phyloP scores from a whole-genome alignment of 768 basidiomycete species.

The Tulasnella sp. region DNA sequence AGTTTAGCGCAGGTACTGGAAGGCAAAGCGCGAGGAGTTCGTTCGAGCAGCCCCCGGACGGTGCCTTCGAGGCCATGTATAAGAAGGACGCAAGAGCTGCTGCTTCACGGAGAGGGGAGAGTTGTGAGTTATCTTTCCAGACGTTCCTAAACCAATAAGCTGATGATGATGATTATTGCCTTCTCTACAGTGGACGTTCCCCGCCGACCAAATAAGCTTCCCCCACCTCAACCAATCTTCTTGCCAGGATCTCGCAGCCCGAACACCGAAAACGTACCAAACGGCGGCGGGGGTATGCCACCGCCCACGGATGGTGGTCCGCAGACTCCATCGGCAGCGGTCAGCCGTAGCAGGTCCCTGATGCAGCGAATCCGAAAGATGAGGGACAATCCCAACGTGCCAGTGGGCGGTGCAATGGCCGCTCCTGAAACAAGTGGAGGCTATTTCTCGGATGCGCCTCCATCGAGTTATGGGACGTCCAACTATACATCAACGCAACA shows the following conservation, averaged over 20 bases:
- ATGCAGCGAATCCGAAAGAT: constrained; percentile 85
- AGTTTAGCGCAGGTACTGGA: constrained; percentile 55
- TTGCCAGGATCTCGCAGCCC: constrained; percentile 39
- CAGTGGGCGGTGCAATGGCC: constrained; percentile 33
- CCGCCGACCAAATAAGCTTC: constrained; percentile 23
- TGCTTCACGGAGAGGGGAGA: not conserved
- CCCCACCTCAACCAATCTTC: constrained; percentile 77
- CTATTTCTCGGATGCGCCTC: not conserved
- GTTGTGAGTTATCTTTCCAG: not conserved
- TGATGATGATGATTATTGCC: not conserved
- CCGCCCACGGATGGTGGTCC: constrained; percentile 12
- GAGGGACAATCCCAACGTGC: constrained; percentile 77
- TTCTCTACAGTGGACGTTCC: constrained; percentile 8
- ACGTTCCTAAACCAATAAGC: too few relatives aligned
- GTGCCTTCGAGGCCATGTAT: constrained; percentile 28
- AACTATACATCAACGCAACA: not conserved
- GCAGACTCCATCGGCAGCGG: constrained; percentile 31
- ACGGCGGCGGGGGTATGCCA: constrained; percentile 21
- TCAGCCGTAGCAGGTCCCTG: constrained; percentile 65
- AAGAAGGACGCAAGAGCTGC: constrained; percentile 38
- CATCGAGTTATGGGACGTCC: not conserved
- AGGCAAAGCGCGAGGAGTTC: constrained; percentile 6
- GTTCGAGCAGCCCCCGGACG: not conserved
- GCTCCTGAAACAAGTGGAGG: constrained; percentile 27
- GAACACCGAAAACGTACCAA: constrained; percentile 29